Base-by-base conservation (phyloP, 2,329 filamentous ascomycete genomes). In the Fonsecaea nubica region DNA sequence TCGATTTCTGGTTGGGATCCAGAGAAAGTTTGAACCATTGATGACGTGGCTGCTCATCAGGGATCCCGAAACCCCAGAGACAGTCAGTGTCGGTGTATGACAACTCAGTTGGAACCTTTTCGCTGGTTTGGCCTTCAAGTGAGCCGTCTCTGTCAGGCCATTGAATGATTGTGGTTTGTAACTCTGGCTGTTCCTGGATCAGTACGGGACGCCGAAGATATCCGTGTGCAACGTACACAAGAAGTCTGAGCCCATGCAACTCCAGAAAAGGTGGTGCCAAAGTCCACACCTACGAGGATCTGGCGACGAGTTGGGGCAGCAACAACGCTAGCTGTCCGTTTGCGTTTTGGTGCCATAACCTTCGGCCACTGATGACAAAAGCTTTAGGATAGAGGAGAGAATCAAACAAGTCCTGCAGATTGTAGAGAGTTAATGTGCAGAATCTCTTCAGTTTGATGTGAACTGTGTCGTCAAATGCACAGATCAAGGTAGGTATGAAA, bases 1-100 rank as follows among this genome's bases (percentile, higher is more conserved):
- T 58, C 15, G 40, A 35, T n/a, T 70, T 69, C 18, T 65, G 59
- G 2, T 67, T 65, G 6, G 53, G 62, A 40, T 67, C 70, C 2
- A 74, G 68, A 2, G 10, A 62, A 30, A 74, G 72, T 45, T 74
- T 74, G 42, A 75, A 67, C 68, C 71, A 74, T 30, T 74, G 72
- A 18, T 66, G 32, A 0, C 71, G 70, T n/a, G 62, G 60, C 69
- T 73, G 68, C 7, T 33, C 52, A 1, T 72, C 65, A 1, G 36
- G 45, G 30, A 74, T 72, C 36, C 70, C 64, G 15, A 69, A 74
- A 0, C 71, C 74, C 69, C 73, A 73, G 5, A 66, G 25, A 35
- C 42, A 63, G 3, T 54, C 21, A 3, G 7, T 42, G 4, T 53
- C 59, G 8, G 66, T 21, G 42, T 71, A 74, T 4, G 64, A 55